Evolutionary conservation across 345 rosid genomes (phyloP).

Genomic region (Pugionium dolabratum): DNA sequence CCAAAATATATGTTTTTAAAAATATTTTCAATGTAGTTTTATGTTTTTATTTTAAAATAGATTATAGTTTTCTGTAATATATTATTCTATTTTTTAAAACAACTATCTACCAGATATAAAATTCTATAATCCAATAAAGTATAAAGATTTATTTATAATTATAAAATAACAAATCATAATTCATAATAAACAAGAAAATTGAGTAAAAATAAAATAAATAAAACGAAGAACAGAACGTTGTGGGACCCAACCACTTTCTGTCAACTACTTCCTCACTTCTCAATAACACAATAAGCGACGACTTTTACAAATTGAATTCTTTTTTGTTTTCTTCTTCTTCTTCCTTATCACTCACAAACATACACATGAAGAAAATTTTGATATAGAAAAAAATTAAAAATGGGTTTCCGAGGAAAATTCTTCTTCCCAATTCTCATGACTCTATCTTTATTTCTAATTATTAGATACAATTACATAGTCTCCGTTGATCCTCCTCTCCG

Average conservation of each 20-base stretch:
- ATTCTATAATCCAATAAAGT: no score
- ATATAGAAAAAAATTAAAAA: neutral
- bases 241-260: constrained; percentile 40
- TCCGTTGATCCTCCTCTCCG: constrained; percentile 77
- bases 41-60: no score
- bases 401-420: constrained; percentile 32
- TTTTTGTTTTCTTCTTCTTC: neutral
- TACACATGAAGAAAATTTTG: constrained; percentile 15
- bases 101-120: no score
- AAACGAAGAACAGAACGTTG: constrained; percentile 33
- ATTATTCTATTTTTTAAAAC: no score
- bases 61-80: no score
- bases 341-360: neutral
- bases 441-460: constrained; percentile 79
- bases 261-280: constrained; percentile 25
- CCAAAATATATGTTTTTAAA: no score
- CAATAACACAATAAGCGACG: constrained; percentile 29
- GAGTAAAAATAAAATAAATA: no score
- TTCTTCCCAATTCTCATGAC: constrained; percentile 67
- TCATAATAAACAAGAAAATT: neutral
- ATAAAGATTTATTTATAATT: no score
- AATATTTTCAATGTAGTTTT: no score
- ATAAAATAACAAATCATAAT: no score
- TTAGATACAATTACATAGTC: constrained; percentile 78
- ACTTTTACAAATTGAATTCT: constrained; percentile 26